Conservation (phyloP, 495 filamentous ascomycete genomes). For the Annulohypoxylon moriforme region DNA sequence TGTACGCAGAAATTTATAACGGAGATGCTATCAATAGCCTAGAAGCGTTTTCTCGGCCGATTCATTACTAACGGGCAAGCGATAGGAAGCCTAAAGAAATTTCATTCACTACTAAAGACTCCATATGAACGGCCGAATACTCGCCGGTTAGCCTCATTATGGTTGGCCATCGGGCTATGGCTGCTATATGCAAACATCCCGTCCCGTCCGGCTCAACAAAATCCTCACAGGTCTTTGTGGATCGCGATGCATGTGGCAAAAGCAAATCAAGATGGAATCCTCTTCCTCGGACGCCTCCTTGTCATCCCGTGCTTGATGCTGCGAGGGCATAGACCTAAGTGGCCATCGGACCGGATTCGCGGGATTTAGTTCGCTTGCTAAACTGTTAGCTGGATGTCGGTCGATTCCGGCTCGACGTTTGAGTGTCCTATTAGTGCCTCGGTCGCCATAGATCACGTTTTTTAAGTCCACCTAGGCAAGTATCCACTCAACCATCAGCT, state of each 20-base stretch:
- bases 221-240: slow-evolving; percentile 17
- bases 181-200: slow-evolving; percentile 13
- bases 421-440: slow-evolving; percentile 11
- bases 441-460: slow-evolving; percentile 7
- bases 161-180: slow-evolving; percentile 18
- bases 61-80: neutral
- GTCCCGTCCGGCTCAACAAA: slow-evolving; percentile 18
- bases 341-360: slow-evolving; percentile 35
- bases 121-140: slow-evolving; percentile 27
- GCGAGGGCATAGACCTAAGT: slow-evolving; percentile 24
- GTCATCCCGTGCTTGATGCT: slow-evolving; percentile 23
- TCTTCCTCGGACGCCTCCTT: neutral
- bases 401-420: slow-evolving; percentile 29
- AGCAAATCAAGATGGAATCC: slow-evolving; percentile 1
- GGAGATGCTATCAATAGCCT: neutral
- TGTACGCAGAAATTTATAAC: slow-evolving; percentile 3
- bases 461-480: slow-evolving; percentile 17
- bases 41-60: neutral
- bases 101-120: slow-evolving; percentile 7
- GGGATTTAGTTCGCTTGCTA: slow-evolving; percentile 26
- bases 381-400: slow-evolving; percentile 15
- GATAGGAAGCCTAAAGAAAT: slow-evolving; percentile 19
- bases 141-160: slow-evolving; percentile 7
- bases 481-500: slow-evolving; percentile 20
- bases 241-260: slow-evolving; percentile 22